A percentile compares a stretch with the other conserved stretches of the same genome.
Conservation (phyloP, 2,329 filamentous ascomycete genomes). For the Cercospora brassicicola region DNA sequence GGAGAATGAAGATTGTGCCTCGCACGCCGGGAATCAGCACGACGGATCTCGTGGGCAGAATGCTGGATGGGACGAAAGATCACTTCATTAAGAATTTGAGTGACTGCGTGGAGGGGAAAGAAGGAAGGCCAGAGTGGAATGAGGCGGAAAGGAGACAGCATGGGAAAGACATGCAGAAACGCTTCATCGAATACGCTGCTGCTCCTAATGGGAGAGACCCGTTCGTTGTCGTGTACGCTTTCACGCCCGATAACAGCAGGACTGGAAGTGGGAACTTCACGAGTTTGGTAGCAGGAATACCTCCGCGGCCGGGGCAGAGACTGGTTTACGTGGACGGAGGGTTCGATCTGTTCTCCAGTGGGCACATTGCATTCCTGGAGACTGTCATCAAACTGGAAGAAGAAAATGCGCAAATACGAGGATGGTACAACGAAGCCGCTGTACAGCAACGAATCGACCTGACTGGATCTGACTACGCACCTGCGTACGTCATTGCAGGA, state of each 20-base stretch:
- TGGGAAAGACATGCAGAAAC: slow-evolving; percentile 69
- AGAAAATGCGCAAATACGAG: slow-evolving; percentile 62
- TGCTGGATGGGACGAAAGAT: slow-evolving; percentile 91
- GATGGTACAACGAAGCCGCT: slow-evolving; percentile 72
- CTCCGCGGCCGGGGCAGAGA: slow-evolving; percentile 72
- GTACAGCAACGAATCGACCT: slow-evolving; percentile 63
- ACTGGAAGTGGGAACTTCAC: slow-evolving; percentile 32
- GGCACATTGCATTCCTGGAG: slow-evolving; percentile 91
- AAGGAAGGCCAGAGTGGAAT: slow-evolving; percentile 69
- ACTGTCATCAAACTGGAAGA: slow-evolving; percentile 74
- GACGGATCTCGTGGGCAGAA: slow-evolving; percentile 94
- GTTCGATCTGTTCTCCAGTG: slow-evolving; percentile 94
- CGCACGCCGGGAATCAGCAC: slow-evolving; percentile 95
- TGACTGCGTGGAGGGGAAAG: slow-evolving; percentile 50
- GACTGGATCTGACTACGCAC: slow-evolving; percentile 70
- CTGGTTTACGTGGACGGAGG: slow-evolving; percentile 95
- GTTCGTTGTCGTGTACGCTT: slow-evolving; percentile 83
- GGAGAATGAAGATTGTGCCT: slow-evolving; percentile 94
- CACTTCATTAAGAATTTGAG: slow-evolving; percentile 78
- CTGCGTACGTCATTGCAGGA: slow-evolving; percentile 85
- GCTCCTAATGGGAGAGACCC: slow-evolving; percentile 77
- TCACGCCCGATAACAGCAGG: slow-evolving; percentile 46
- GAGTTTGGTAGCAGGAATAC: slow-evolving; percentile 68
- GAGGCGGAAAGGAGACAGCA: slow-evolving; percentile 64
- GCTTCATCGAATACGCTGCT: slow-evolving; percentile 82